Base-by-base conservation (phyloP, 2,329 filamentous ascomycete species). In the Gaeumannomyces sp. region DNA sequence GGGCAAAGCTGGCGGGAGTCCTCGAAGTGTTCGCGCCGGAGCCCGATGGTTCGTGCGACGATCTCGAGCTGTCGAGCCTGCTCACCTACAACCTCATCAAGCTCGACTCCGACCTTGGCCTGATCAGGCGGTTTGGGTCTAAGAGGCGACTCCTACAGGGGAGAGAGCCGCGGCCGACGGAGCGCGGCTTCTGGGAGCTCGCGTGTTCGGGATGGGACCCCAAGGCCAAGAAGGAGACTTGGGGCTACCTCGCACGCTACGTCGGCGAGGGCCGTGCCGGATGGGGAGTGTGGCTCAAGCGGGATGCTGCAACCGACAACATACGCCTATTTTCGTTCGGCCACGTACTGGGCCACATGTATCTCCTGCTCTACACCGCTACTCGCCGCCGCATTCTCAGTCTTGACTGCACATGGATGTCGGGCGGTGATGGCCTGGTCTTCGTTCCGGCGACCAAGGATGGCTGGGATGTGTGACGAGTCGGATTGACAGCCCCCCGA, bases 321-420 rank as follows among this genome's bases (percentile, higher is more conserved):
- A 74, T 96, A 2, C 83, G 86, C 45, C 74, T 94, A 1, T 95
- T 90, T 72, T 91, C 91, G 71, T 97, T 91, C 88, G 93, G 90
- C 0, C 84, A 89, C 67, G 78, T 92, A 0, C 85, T 86, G 0
- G 83, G 86, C 64, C 89, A 96, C 70, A 81, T 91, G 45, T 96
- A 92, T 73, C 76, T 95, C 4, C 74, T 93, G 56, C 75, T 96
- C 0, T 94, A 90, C 72, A 76, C 93, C 19, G 89, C 87, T 0
- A 94, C 89, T 70, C 81, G 85, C 65, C 81, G 89, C 38, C 81
- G 81, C 66, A 75, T 93, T 22, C 82, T 38, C 31, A 16, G 58
- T 10, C 27, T 45, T 4, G 62, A 59, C 56, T 63, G 62, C 33
- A 59, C 31, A 10, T 63, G 62, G 62, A 59, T 31, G 14, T 59